These are phyloP conservation scores for Xylaria sp. DNA, from an alignment of 495 filamentous ascomycete genomes.

Conservation along the genomic window DNA sequence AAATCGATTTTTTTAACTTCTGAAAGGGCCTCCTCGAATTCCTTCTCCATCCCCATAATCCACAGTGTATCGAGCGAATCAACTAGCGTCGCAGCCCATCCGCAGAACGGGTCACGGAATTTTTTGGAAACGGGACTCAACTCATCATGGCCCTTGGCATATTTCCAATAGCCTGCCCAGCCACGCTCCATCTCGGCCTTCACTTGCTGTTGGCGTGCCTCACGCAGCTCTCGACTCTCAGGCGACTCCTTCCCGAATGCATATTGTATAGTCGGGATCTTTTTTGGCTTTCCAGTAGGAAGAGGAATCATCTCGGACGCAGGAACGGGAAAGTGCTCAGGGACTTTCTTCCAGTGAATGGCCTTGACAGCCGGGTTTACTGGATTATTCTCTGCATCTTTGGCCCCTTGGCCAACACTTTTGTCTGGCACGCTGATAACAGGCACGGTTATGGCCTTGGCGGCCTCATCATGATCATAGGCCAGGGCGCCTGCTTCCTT, in stretches of 20 bases:
- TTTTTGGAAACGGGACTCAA: conserved; percentile 70
- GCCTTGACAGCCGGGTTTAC: conserved; percentile 35
- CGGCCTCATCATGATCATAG: conserved; percentile 52
- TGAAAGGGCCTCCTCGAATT: conserved; percentile 86
- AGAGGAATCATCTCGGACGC: conserved; percentile 73
- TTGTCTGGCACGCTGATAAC: conserved; percentile 48
- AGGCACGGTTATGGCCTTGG: conserved; percentile 34
- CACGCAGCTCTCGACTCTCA: conserved; percentile 64
- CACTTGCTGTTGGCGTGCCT: conserved; percentile 70
- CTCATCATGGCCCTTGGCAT: conserved; percentile 89
- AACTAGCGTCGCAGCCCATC: conserved; percentile 94
- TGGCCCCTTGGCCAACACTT: conserved; percentile 39
- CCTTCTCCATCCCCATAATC: conserved; percentile 91
- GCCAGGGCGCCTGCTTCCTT: conserved; percentile 43
- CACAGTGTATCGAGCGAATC: conserved; percentile 94
- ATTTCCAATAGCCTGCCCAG: conserved; percentile 82
- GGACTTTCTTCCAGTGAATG: conserved; percentile 72
- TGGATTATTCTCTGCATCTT: conserved; percentile 27
- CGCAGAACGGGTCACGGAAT: conserved; percentile 80
- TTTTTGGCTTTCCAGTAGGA: conserved; percentile 71
- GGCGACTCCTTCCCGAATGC: conserved; percentile 69
- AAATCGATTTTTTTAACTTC: conserved; percentile 87
- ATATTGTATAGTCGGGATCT: conserved; percentile 79
- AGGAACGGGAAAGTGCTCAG: conserved; percentile 77
- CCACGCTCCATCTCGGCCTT: conserved; percentile 77